Percentiles rank a stretch among this genome's conserved stretches.
Evolutionary conservation across 116 monocot species (phyloP).

Genomic region (Trichopus zeylanicus): DNA sequence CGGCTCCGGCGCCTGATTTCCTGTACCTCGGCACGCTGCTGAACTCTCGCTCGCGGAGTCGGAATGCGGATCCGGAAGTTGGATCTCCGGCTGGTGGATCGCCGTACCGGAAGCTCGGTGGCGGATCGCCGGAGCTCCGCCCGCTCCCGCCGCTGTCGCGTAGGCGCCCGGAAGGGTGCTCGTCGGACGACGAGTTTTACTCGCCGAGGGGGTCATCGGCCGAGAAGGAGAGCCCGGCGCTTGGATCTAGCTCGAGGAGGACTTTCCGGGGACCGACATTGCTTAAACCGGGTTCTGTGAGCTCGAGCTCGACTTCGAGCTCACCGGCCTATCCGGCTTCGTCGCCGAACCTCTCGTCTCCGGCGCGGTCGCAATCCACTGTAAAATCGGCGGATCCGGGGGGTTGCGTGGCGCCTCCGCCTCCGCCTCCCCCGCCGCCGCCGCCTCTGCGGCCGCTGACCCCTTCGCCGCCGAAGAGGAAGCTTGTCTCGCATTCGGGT

Average conservation of each 20-base stretch:
- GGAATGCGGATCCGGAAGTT: background rate
- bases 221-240: conserved; percentile 6
- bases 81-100: background rate
- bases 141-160: conserved; percentile 67
- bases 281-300: conserved; percentile 18
- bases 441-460: conserved; percentile 14
- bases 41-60: conserved; percentile 5
- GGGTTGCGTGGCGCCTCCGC: background rate
- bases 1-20: background rate
- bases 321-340: conserved; percentile 28
- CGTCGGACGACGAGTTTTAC: conserved; percentile 45
- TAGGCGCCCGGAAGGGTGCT: conserved; percentile 13
- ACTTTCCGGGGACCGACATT: background rate
- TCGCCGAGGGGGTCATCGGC: conserved; percentile 27
- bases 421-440: conserved; percentile 9
- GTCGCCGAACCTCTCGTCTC: conserved; percentile 26
- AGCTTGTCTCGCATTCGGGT: conserved; percentile 10
- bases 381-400: conserved; percentile 5
- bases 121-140: conserved; percentile 72
- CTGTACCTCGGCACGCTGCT: conserved; percentile 18
- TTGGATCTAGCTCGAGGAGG: conserved; percentile 9
- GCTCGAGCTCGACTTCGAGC: conserved; percentile 43
- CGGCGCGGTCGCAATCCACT: conserved; percentile 13
- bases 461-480: conserved; percentile 20
- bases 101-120: conserved; percentile 7